A percentile compares a stretch with the other conserved stretches of the same genome.
Evolutionary conservation across 2,329 filamentous ascomycete genomes (phyloP).

Genomic region (Juglanconis sp.): DNA sequence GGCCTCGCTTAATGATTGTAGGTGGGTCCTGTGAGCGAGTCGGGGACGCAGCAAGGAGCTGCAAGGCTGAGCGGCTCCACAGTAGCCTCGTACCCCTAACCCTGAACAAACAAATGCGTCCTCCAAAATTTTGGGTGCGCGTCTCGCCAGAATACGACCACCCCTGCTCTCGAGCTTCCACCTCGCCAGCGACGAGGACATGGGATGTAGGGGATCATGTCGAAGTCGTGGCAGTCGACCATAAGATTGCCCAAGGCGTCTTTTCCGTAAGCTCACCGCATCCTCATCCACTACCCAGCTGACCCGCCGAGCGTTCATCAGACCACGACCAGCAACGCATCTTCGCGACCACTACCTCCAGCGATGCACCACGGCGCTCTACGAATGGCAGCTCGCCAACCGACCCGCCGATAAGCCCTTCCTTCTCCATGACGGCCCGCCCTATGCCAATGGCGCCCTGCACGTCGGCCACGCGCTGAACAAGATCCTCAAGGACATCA

Average conservation of each 20-base stretch:
- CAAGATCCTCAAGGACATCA: slow-evolving; percentile 95
- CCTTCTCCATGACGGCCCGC: slow-evolving; percentile 89
- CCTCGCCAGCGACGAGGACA: not conserved
- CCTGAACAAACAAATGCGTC: not conserved
- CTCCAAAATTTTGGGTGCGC: not conserved
- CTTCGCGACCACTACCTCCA: slow-evolving; percentile 60
- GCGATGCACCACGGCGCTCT: slow-evolving; percentile 82
- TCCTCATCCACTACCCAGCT: not conserved
- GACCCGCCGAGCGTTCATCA: slow-evolving; percentile 28
- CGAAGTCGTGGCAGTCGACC: slow-evolving; percentile 69
- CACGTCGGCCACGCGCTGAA: slow-evolving; percentile 95
- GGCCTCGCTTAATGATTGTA: too few species aligned
- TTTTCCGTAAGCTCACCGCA: slow-evolving; percentile 57
- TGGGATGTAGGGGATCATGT: slow-evolving; percentile 29
- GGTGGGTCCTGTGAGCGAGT: too few species aligned
- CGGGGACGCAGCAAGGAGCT: too few species aligned
- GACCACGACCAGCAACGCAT: slow-evolving; percentile 49
- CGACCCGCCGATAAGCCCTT: slow-evolving; percentile 60
- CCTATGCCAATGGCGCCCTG: slow-evolving; percentile 89
- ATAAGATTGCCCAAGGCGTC: slow-evolving; percentile 71
- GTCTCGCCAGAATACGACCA: too few species aligned
- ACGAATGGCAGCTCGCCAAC: slow-evolving; percentile 73
- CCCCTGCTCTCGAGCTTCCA: not conserved
- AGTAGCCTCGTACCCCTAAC: not conserved
- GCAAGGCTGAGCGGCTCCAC: not conserved